Evolutionary conservation across 192 early-diverging fungal species (phyloP), one percentile per base, ranked within the genome.

Genomic region (Gryganskiella cystojenkinii): DNA sequence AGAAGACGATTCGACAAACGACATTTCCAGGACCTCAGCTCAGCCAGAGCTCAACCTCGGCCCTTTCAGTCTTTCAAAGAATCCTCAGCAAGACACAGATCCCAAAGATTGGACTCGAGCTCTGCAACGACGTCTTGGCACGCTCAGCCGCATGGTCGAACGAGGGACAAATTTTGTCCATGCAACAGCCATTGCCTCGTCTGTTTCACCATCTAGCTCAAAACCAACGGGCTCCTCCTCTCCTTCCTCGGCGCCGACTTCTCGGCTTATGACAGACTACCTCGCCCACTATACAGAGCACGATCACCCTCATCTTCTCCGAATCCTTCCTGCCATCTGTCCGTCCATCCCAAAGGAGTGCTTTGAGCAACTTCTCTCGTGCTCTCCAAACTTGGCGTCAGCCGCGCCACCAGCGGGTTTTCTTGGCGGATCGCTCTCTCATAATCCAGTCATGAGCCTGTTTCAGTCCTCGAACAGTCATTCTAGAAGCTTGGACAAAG

Each of bases 221-320:
- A 13, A 40, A 40, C 13, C 37, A 40, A 13, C 13, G 37, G n/a
- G n/a, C n/a, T n/a, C n/a, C n/a, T n/a, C n/a, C n/a, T n/a, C n/a
- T n/a, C n/a, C n/a, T n/a, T n/a, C n/a, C n/a, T n/a, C n/a, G n/a
- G n/a, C n/a, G n/a, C n/a, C n/a, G n/a, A n/a, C n/a, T n/a, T n/a
- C n/a, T n/a, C 24, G 50, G 6, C 44, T 67, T 19, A 74, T 61
- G 71, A n/a, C 71, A 0, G 71, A 74, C 49, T 74, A 74, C 44
- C 35, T 74, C 8, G 27, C 49, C 4, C 31, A 74, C 19, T 74
- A 74, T 46, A 42, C 60, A 11, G 71, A 74, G 17, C 71, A 74
- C 15, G 64, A 61, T n/a, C 71, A 74, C 40, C 63, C 64, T 11
- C 31, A 56, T 0, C 57, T 74, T 0, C 57, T 50, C 17, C 47